Evolutionary conservation across 768 basidiomycete species (phyloP), one percentile per base, ranked within the genome.

Genomic region (Mycena maculata): DNA sequence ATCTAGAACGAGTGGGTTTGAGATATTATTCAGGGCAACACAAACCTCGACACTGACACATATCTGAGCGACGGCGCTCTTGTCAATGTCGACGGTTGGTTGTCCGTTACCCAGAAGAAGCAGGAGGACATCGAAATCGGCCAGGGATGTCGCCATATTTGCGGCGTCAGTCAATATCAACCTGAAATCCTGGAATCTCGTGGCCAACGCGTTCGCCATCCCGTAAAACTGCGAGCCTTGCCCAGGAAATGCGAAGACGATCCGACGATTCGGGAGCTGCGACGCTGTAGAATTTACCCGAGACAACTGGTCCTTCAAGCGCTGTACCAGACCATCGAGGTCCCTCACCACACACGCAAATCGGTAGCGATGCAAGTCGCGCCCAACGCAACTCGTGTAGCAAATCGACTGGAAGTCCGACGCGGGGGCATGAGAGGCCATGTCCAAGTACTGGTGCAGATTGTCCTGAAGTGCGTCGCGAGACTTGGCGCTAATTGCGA

Each of bases 211-310:
- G 9, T 71, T 72, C 41, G 77, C 80, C 79, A 81, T 80, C 7
- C 79, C 79, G 65, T 75, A 73, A 52, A 76, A 80, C 60, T 81
- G 80, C 23, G 77, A 76, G 23, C 79, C 79, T 71, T 81, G 80
- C 5, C 80, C 80, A 22, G 80, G 78, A 73, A 81, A 81, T 6
- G 71, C 79, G 22, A 80, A 71, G 27, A 78, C 67, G 38, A 63
- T 63, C 69, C 39, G 71, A 58, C 15, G 58, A 60, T 44, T 38
- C 22, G 54, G 8, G 33, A n/a, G 18, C 42, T 1, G 0, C 22
- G 68, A 25, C 2, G 60, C 4, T 7, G 69, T 20, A 11, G 66
- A 58, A 7, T 41, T 10, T 7, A 20, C 6, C 60, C 54, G 50
- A 62, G 72, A 54, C 5, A 79, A 53, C 22, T 73, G 71, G 33